Percentiles rank a stretch among this genome's conserved stretches.
Evolutionary conservation across 305 asterid species (phyloP).

Genomic region (Fraxinus platypoda): DNA sequence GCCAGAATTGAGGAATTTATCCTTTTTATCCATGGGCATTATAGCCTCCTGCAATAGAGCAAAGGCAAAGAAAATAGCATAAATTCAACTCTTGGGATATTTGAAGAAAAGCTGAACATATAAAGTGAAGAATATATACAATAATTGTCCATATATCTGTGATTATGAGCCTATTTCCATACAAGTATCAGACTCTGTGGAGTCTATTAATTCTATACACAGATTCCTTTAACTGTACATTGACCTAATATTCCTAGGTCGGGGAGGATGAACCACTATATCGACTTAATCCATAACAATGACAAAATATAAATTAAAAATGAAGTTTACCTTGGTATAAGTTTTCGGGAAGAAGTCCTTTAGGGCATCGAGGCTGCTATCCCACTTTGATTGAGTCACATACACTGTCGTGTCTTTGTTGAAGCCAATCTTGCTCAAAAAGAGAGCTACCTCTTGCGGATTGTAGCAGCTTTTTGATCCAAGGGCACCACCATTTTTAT

Average conservation of each 20-base stretch:
- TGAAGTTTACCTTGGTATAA: constrained; percentile 69
- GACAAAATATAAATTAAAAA: background rate
- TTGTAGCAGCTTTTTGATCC: constrained; percentile 44
- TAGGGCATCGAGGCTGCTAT: constrained; percentile 74
- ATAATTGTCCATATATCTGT: background rate
- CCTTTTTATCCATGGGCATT: constrained; percentile 58
- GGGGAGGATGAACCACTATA: background rate
- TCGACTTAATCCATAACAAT: background rate
- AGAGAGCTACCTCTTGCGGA: constrained; percentile 76
- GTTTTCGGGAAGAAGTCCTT: constrained; percentile 86
- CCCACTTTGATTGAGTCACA: constrained; percentile 91
- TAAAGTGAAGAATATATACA: background rate
- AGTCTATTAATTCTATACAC: background rate
- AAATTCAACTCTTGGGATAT: background rate
- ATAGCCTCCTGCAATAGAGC: constrained; percentile 42
- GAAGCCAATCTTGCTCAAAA: constrained; percentile 76
- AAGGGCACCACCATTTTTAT: constrained; percentile 25
- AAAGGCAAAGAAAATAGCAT: constrained; percentile 1
- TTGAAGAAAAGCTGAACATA: background rate
- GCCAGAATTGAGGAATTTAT: constrained; percentile 47
- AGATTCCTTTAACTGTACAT: background rate
- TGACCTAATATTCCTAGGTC: background rate
- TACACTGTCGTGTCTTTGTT: constrained; percentile 75
- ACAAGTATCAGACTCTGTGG: background rate
- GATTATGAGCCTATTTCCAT: background rate